Percentiles rank a stretch among this genome's conserved stretches.
Conservation (phyloP, 331 rosid species). For the Pyracantha coccinea region DNA sequence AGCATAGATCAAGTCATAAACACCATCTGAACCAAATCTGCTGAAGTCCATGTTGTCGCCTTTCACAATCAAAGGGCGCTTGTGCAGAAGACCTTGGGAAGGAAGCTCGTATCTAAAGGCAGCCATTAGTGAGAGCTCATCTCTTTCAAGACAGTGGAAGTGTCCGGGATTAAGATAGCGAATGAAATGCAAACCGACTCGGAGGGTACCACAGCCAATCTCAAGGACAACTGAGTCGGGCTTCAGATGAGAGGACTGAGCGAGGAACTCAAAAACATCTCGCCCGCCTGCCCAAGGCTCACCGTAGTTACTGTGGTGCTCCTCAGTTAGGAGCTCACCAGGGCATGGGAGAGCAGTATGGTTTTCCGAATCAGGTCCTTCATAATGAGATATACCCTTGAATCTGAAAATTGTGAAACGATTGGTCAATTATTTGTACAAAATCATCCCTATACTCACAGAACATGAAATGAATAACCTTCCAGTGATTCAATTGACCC, state of each 20-base stretch:
- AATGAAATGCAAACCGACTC: constrained; percentile 87
- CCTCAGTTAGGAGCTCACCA: constrained; percentile 70
- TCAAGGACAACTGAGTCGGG: constrained; percentile 59
- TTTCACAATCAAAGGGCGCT: constrained; percentile 78
- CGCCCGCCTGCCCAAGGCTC: constrained; percentile 94
- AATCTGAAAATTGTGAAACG: constrained; percentile 22
- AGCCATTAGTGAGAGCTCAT: constrained; percentile 85
- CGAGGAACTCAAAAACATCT: constrained; percentile 76
- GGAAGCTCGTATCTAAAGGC: constrained; percentile 91
- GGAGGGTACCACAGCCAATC: constrained; percentile 92
- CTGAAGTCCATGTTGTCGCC: constrained; percentile 79
- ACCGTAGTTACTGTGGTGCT: constrained; percentile 83
- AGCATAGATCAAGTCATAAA: constrained; percentile 74
- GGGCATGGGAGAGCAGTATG: constrained; percentile 86
- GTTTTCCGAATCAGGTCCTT: constrained; percentile 43
- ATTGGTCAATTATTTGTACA: not conserved
- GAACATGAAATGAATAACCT: not conserved
- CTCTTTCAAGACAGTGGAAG: constrained; percentile 80
- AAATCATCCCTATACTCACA: not conserved
- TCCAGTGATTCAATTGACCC: not conserved
- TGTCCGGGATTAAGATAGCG: constrained; percentile 58
- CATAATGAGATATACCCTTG: constrained; percentile 85
- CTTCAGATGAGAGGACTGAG: constrained; percentile 42
- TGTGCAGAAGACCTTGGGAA: constrained; percentile 75
- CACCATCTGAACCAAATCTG: constrained; percentile 42